Base-by-base conservation (phyloP, 805 yeast species). In the Metschnikowia peoriensis region DNA sequence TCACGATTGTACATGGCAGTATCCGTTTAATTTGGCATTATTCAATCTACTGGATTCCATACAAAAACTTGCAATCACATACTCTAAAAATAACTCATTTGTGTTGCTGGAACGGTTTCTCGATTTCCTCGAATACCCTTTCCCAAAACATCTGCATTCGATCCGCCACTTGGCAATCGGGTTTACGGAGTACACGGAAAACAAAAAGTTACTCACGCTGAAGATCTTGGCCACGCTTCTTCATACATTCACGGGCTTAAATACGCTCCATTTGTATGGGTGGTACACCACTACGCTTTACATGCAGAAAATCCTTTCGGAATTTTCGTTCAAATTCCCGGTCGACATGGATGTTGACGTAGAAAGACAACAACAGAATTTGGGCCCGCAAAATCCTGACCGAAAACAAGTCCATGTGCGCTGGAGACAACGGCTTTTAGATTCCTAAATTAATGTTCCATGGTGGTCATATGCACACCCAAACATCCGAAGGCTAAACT, bases 1-100 rank as follows among this genome's bases (percentile, higher is more conserved):
- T 5, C 56, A 61, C 12, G 71, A 81, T 55, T 82, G 86, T 62
- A 73, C 77, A 1, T 82, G 86, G 85, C 79, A 78, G 53, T 82
- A 79, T 55, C 86, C 86, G 0, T 81, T 81, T 58, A 68, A 73
- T 16, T 61, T 80, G 11, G 57, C 65, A 4, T 67, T 66, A 45
- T 75, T 75, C 60, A 72, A 73, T 49, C 49, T 49, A 6, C 60
- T 51, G 40, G 57, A 63, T 38, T 50, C 61, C 10, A 55, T 75
- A n/a, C 56, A 49, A 7, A 50, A 42, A 5, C 58, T 75, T 22
- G 46, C 52, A 15, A 54, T 75, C 14, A 50, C 51, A 2, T 73
- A 69, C 55, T 53, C 66, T 11, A 57, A 58, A 28, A 60, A 66
- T 42, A 65, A 69, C 52, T 55, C 74, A 10, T 75, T 75, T 52